These are phyloP conservation scores for Poa annua DNA, from an alignment of 176 grass and related monocot species.

Conservation along the genomic window DNA sequence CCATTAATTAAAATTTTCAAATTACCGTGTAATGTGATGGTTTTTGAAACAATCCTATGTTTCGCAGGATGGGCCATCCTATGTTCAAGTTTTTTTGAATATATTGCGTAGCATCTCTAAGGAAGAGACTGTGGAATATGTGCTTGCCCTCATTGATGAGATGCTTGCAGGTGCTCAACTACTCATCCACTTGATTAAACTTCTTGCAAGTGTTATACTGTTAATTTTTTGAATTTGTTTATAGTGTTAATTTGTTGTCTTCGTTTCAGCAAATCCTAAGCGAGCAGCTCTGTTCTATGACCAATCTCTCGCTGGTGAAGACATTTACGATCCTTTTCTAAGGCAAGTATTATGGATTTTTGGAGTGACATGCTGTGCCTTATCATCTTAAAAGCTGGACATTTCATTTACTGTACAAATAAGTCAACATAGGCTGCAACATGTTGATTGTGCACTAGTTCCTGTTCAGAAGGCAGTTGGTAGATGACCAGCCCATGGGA, in stretches of 20 bases:
- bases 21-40: slow-evolving; percentile 4
- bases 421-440: background rate
- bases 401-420: slow-evolving; percentile 10
- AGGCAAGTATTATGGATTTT: slow-evolving; percentile 63
- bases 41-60: slow-evolving; percentile 32
- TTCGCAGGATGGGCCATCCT: slow-evolving; percentile 81
- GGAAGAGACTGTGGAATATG: slow-evolving; percentile 97
- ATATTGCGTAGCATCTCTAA: slow-evolving; percentile 79
- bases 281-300: slow-evolving; percentile 79
- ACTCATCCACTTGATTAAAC: slow-evolving; percentile 7
- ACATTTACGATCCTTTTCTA: slow-evolving; percentile 89
- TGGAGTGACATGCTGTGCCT: slow-evolving; percentile 12
- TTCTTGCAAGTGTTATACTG: slow-evolving; percentile 31
- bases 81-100: slow-evolving; percentile 77
- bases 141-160: slow-evolving; percentile 93
- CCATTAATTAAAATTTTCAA: background rate
- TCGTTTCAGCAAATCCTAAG: slow-evolving; percentile 85
- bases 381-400: slow-evolving; percentile 7
- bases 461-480: slow-evolving; percentile 1
- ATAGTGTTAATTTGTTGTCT: slow-evolving; percentile 23
- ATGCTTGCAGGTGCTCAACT: slow-evolving; percentile 77
- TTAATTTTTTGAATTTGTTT: background rate
- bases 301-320: slow-evolving; percentile 76
- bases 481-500: slow-evolving; percentile 10
- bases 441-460: slow-evolving; percentile 3